Evolutionary conservation across 1,284 basidiomycete genomes (phyloP).

Genomic region (Somion occarium): DNA sequence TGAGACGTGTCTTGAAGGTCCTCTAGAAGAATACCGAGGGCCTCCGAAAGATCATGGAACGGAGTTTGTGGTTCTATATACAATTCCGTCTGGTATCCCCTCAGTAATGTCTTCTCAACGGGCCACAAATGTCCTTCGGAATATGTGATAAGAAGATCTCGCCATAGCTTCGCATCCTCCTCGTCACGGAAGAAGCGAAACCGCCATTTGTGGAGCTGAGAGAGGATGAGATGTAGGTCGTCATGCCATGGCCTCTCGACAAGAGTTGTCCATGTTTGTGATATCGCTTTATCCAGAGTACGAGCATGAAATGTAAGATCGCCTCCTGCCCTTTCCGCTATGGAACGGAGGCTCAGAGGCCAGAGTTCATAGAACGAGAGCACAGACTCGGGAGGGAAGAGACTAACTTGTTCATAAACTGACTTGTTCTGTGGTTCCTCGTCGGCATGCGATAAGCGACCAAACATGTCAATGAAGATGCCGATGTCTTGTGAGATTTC

Average conservation of each 20-base stretch:
- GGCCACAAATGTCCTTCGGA: background rate
- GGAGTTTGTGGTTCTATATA: background rate
- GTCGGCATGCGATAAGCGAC: too few relatives aligned
- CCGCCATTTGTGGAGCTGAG: background rate
- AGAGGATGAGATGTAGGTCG: background rate
- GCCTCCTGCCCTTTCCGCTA: too few relatives aligned
- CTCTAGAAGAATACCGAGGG: background rate
- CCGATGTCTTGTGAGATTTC: too few relatives aligned
- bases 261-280: background rate
- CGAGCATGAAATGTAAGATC: background rate
- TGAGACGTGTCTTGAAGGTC: background rate
- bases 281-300: background rate
- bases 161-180: background rate
- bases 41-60: background rate
- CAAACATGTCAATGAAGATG: too few relatives aligned
- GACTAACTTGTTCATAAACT: too few relatives aligned
- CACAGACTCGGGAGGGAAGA: too few relatives aligned
- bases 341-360: too few relatives aligned
- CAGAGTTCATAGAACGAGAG: too few relatives aligned
- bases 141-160: background rate
- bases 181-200: background rate
- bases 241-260: background rate
- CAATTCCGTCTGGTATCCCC: background rate
- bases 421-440: too few relatives aligned
- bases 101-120: background rate